Evolutionary conservation across 345 rosid species (phyloP).

Genomic region (Turnera subulata): DNA sequence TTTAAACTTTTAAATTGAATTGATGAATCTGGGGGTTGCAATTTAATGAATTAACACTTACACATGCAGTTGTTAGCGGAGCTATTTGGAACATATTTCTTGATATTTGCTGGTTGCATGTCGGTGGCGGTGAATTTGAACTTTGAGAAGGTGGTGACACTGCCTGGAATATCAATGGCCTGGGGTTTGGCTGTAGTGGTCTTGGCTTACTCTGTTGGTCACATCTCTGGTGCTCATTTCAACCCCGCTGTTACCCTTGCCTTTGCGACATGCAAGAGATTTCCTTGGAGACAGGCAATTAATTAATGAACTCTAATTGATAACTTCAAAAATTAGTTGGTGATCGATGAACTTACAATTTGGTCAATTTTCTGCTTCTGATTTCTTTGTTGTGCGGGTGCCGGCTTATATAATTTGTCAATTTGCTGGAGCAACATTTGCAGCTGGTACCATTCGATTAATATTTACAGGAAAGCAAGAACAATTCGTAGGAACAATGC

Average conservation of each 20-base stretch:
- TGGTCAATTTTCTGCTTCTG: not conserved
- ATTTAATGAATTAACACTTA: not conserved
- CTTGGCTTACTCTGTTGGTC: slow-evolving; percentile 76
- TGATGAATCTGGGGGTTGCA: too few relatives aligned
- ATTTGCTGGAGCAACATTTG: slow-evolving; percentile 68
- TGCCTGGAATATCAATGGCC: slow-evolving; percentile 72
- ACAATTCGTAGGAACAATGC: slow-evolving; percentile 69
- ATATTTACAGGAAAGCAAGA: slow-evolving; percentile 59
- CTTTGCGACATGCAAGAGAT: slow-evolving; percentile 73
- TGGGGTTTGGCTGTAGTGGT: slow-evolving; percentile 97
- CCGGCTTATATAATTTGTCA: slow-evolving; percentile 74
- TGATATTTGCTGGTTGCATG: slow-evolving; percentile 88
- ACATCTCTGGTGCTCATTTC: slow-evolving; percentile 96
- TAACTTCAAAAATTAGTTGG: too few relatives aligned
- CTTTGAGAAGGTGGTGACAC: slow-evolving; percentile 62
- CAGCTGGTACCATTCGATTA: slow-evolving; percentile 71
- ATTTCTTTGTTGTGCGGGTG: slow-evolving; percentile 36
- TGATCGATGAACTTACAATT: too few relatives aligned
- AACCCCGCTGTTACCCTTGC: slow-evolving; percentile 96
- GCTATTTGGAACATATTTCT: slow-evolving; percentile 69
- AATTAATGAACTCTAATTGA: too few relatives aligned
- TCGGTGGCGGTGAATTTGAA: slow-evolving; percentile 67
- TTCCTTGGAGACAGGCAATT: slow-evolving; percentile 72
- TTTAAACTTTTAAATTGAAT: too few relatives aligned
- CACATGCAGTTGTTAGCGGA: slow-evolving; percentile 64